Evolutionary conservation across 306 rosid genomes (phyloP).

Genomic region (Hippophae rhamnoides): DNA sequence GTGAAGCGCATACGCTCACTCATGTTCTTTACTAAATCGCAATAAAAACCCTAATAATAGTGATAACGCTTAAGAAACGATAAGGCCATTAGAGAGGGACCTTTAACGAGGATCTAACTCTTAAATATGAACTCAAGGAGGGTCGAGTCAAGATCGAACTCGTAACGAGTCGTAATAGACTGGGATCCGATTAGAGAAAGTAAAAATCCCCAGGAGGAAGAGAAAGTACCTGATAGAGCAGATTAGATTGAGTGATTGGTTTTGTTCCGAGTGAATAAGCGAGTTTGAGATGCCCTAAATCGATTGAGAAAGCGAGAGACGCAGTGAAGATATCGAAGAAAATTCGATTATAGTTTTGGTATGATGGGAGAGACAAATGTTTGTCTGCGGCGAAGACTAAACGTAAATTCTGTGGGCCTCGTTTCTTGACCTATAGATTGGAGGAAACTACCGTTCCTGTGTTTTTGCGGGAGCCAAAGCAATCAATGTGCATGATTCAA

Average conservation of each 20-base stretch:
- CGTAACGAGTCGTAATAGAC: slow-evolving; percentile 19
- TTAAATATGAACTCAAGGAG: neutral
- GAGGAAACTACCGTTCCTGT: too few relatives aligned
- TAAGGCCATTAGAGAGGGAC: neutral
- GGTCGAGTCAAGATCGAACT: slow-evolving; percentile 15
- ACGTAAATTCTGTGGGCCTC: too few relatives aligned
- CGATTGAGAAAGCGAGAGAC: neutral
- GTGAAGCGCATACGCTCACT: slow-evolving; percentile 1
- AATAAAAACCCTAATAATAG: neutral
- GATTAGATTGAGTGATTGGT: slow-evolving; percentile 26
- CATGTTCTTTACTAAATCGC: slow-evolving; percentile 1
- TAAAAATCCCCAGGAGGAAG: neutral
- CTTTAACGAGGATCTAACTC: slow-evolving; percentile 3
- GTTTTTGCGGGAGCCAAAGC: too few relatives aligned
- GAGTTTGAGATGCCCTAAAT: slow-evolving; percentile 32
- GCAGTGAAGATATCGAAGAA: neutral
- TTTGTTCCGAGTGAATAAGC: slow-evolving; percentile 30
- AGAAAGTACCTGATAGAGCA: slow-evolving; percentile 30
- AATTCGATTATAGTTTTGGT: neutral
- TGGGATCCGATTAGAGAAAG: slow-evolving; percentile 1
- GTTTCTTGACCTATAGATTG: too few relatives aligned
- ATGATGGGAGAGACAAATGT: neutral
- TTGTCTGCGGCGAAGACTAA: slow-evolving; percentile 5
- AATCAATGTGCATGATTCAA: too few relatives aligned
- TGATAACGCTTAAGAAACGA: too few relatives aligned